Evolutionary conservation across 2,329 filamentous ascomycete genomes (phyloP).

Genomic region (Fusarium metavorans): DNA sequence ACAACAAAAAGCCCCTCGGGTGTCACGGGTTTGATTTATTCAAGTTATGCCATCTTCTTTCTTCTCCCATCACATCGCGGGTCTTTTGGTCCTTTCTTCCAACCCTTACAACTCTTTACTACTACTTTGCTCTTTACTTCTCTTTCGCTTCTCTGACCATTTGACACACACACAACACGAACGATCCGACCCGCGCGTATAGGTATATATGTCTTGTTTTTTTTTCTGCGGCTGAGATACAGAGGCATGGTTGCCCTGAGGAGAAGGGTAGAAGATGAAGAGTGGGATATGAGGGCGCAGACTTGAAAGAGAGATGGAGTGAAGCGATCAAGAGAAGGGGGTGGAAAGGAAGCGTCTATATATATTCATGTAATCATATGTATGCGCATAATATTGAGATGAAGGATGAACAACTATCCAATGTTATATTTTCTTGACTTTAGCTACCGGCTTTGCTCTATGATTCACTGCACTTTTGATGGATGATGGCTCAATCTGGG

Average conservation of each 20-base stretch:
- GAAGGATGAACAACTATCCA: constrained; percentile 31
- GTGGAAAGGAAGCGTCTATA: constrained; percentile 21
- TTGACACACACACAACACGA: not conserved
- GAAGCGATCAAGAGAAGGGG: not conserved
- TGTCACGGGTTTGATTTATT: constrained; percentile 11
- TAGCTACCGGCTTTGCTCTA: too few relatives aligned
- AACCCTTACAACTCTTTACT: not conserved
- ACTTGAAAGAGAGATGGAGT: not conserved
- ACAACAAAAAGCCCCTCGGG: constrained; percentile 15
- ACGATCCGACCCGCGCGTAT: constrained; percentile 13
- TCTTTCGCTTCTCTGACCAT: not conserved
- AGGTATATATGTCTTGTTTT: constrained; percentile 24
- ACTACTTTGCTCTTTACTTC: not conserved
- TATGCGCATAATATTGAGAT: constrained; percentile 35
- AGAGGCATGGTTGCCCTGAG: not conserved
- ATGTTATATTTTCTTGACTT: not conserved
- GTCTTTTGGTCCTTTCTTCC: constrained; percentile 6
- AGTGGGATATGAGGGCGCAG: not conserved
- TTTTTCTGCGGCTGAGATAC: not conserved
- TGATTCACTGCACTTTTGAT: not conserved
- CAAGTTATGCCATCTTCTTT: not conserved
- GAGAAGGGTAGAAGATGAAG: not conserved
- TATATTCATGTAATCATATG: constrained; percentile 38
- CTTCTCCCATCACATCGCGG: not conserved
- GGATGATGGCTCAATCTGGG: not conserved